Evolutionary conservation across 2,329 filamentous ascomycete species (phyloP).

Genomic region (Aspergillus arachidicola): DNA sequence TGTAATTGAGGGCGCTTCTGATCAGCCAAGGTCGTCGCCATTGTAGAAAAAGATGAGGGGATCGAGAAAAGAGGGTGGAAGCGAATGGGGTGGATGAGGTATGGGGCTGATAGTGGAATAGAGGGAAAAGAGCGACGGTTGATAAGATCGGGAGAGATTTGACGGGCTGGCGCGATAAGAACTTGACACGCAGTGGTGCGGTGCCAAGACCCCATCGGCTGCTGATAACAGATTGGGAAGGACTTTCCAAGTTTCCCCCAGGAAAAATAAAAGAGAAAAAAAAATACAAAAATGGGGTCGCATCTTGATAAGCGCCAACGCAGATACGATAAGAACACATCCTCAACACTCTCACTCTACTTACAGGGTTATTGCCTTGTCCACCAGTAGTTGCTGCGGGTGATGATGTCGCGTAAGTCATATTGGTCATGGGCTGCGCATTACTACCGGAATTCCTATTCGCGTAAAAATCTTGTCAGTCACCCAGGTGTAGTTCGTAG

Average conservation of each 20-base stretch:
- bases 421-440: conserved; percentile 58
- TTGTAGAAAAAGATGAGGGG: conserved; percentile 27
- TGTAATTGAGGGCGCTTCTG: conserved; percentile 66
- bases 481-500: conserved; percentile 9
- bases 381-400: conserved; percentile 67
- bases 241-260: background rate
- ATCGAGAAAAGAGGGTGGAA: conserved; percentile 24
- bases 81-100: conserved; percentile 21
- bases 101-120: conserved; percentile 23
- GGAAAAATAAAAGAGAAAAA: conserved; percentile 25
- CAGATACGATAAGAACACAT: conserved; percentile 10
- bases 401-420: conserved; percentile 65
- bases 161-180: conserved; percentile 50
- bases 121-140: conserved; percentile 37
- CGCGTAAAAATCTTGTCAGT: conserved; percentile 26
- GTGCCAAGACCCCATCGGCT: conserved; percentile 38
- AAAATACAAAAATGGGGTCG: conserved; percentile 20
- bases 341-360: conserved; percentile 22
- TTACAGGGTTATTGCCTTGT: conserved; percentile 54
- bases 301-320: conserved; percentile 11
- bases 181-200: conserved; percentile 42
- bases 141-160: conserved; percentile 47
- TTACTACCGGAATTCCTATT: conserved; percentile 42
- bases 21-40: conserved; percentile 53
- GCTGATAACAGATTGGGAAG: conserved; percentile 34